These are phyloP conservation scores for Candida neerlandica DNA, from an alignment of 1,139 yeast species.

Conservation along the genomic window DNA sequence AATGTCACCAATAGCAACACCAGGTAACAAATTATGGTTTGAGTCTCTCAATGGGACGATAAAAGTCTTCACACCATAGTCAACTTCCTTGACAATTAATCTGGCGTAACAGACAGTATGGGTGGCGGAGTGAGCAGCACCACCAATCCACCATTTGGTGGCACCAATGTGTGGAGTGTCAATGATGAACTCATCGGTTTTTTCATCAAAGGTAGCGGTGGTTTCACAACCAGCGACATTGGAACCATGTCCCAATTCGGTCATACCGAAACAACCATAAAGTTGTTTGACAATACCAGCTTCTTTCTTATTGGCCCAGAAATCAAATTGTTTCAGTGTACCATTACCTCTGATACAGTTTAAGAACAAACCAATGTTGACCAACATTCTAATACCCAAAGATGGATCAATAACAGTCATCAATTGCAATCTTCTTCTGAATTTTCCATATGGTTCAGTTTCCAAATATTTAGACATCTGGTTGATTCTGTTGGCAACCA, in stretches of 20 bases:
- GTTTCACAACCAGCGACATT: conserved; percentile 92
- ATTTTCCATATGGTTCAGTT: conserved; percentile 36
- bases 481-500: conserved; percentile 47
- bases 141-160: conserved; percentile 98
- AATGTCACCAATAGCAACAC: conserved; percentile 84
- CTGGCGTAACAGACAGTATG: conserved; percentile 84
- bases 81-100: conserved; percentile 76
- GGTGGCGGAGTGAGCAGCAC: conserved; percentile 93
- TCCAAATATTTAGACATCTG: conserved; percentile 49
- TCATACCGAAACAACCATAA: conserved; percentile 93
- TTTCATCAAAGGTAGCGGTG: conserved; percentile 77
- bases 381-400: conserved; percentile 50
- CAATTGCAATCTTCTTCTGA: conserved; percentile 42
- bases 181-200: conserved; percentile 67
- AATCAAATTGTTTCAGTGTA: conserved; percentile 56
- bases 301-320: conserved; percentile 78
- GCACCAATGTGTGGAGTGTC: conserved; percentile 91
- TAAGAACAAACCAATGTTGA: conserved; percentile 53
- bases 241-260: conserved; percentile 92
- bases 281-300: conserved; percentile 65
- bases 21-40: conserved; percentile 71
- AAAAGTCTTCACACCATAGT: conserved; percentile 88
- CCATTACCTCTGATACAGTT: conserved; percentile 54
- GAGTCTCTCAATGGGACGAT: conserved; percentile 85
- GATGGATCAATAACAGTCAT: conserved; percentile 54